Percentiles rank a stretch among this genome's conserved stretches.
Evolutionary conservation across 2,329 filamentous ascomycete species (phyloP).

Genomic region (Colletotrichum tropicicola): DNA sequence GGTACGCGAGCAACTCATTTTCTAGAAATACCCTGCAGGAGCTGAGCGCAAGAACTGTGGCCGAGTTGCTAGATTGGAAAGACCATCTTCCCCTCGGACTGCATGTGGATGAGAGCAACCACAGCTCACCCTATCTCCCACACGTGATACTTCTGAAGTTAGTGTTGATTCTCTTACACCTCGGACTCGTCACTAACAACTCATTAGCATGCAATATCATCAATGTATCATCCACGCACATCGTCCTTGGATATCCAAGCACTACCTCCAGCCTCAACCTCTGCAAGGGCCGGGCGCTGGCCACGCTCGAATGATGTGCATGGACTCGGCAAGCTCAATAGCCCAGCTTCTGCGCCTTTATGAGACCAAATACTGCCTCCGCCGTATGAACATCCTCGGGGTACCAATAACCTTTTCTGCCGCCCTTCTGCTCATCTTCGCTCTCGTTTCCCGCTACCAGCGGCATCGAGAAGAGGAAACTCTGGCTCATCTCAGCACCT

Average conservation of each 20-base stretch:
- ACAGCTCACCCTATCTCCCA: neutral
- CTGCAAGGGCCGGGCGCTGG: conserved; percentile 32
- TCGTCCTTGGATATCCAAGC: conserved; percentile 1
- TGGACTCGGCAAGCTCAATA: neutral
- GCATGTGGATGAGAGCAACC: conserved; percentile 21
- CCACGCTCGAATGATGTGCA: conserved; percentile 26
- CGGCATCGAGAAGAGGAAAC: neutral
- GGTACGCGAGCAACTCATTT: neutral
- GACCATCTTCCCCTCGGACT: neutral
- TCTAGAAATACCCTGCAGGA: neutral
- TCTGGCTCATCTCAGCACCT: neutral
- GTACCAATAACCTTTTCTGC: neutral
- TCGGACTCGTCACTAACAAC: no score
- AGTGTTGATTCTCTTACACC: no score
- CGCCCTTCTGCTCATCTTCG: neutral
- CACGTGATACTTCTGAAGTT: neutral
- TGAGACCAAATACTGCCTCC: neutral
- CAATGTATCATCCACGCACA: neutral
- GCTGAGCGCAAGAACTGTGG: neutral
- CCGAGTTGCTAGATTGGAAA: neutral
- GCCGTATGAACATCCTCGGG: neutral
- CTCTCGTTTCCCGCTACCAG: neutral
- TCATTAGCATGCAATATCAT: conserved; percentile 1
- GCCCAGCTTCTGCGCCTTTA: neutral
- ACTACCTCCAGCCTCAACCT: conserved; percentile 15